Evolutionary conservation across 2,329 filamentous ascomycete species (phyloP).

Genomic region (Xylaria sp.): DNA sequence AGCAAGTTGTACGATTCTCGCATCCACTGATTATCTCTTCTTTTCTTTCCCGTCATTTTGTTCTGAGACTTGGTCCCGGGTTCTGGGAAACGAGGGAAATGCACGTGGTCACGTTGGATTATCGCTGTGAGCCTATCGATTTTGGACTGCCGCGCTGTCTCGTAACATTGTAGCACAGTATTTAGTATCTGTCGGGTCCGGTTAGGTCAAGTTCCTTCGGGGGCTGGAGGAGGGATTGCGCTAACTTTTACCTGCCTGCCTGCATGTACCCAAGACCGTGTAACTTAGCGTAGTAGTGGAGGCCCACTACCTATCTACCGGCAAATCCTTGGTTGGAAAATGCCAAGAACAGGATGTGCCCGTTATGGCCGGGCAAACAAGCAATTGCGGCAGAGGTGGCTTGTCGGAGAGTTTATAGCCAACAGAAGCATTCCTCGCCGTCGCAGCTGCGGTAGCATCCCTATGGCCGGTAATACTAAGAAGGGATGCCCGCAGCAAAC

Average conservation of each 20-base stretch:
- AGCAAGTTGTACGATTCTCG: neutral
- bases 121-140: constrained; percentile 5
- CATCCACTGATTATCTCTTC: neutral
- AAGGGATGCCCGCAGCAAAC: neutral
- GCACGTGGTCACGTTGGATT: neutral
- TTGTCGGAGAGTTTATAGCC: neutral
- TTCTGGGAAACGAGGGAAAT: neutral
- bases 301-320: too few relatives aligned
- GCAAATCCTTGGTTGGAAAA: neutral
- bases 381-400: neutral
- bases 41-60: neutral
- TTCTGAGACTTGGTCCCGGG: neutral
- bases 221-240: neutral
- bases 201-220: neutral
- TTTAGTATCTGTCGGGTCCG: too few relatives aligned
- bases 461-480: neutral
- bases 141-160: neutral
- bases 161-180: neutral
- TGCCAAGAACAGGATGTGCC: neutral
- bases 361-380: constrained; percentile 1
- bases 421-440: neutral
- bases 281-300: too few relatives aligned
- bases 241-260: neutral
- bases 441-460: neutral
- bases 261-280: neutral